phyloP scores from a whole-genome alignment of 257 asterid species.

The Salvia miltiorrhiza region DNA sequence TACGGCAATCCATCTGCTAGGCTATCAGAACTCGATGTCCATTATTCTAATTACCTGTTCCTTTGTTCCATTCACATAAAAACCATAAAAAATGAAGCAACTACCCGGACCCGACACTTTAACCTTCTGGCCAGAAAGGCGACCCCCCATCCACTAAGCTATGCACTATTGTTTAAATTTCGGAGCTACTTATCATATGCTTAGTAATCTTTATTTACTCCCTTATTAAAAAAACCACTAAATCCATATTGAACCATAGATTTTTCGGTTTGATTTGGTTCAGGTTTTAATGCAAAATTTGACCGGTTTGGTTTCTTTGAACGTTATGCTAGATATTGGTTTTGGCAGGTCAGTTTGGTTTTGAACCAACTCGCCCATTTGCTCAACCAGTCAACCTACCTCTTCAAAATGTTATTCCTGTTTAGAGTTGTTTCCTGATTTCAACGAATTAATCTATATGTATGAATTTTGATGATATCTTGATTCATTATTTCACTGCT shows the following conservation, averaged over 20 bases:
- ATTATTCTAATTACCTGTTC: not conserved
- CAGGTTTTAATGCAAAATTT: not conserved
- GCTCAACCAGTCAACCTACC: not conserved
- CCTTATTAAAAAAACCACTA: too few relatives aligned
- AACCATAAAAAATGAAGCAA: not conserved
- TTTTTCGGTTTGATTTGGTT: not conserved
- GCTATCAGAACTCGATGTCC: not conserved
- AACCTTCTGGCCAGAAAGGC: not conserved
- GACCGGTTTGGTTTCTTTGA: not conserved
- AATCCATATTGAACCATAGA: not conserved
- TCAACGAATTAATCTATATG: not conserved
- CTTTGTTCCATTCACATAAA: not conserved
- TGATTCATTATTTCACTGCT: not conserved
- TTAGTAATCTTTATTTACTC: not conserved
- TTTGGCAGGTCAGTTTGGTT: not conserved
- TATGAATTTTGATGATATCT: conserved; percentile 3
- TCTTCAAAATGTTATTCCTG: not conserved
- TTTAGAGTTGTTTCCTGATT: not conserved
- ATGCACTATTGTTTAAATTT: not conserved
- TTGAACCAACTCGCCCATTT: not conserved
- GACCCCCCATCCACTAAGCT: not conserved
- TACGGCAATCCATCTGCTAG: not conserved
- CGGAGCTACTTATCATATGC: not conserved
- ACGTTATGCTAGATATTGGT: not conserved
- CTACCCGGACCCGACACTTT: not conserved